Percentiles rank a stretch among this genome's conserved stretches.
phyloP scores from a whole-genome alignment of 495 filamentous ascomycete genomes.

The Penicillium coffeae region DNA sequence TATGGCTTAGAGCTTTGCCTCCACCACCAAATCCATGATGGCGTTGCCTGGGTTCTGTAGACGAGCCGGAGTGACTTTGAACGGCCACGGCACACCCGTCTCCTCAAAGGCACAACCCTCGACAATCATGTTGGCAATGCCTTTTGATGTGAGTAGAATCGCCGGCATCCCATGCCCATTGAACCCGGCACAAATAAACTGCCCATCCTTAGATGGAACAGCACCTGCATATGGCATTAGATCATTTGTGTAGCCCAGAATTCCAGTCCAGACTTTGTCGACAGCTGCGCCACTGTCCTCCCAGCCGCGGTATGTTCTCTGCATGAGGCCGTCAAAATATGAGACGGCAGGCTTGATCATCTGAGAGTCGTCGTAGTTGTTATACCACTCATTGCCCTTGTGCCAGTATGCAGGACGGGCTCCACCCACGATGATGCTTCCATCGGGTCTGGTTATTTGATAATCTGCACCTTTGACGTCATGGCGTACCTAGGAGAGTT shows the following conservation, averaged over 20 bases:
- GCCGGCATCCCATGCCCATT: constrained; percentile 3
- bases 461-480: constrained; percentile 1
- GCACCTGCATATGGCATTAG: constrained; percentile 1
- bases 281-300: constrained; percentile 1
- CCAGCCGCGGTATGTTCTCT: constrained; percentile 1
- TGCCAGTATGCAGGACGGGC: neutral
- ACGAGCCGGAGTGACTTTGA: no score
- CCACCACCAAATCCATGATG: no score
- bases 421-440: constrained; percentile 1
- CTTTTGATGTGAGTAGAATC: neutral
- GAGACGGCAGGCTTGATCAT: neutral
- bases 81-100: neutral
- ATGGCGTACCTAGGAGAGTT: no score
- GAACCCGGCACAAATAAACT: constrained; percentile 3
- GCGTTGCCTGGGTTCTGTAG: no score
- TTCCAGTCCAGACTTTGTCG: constrained; percentile 4
- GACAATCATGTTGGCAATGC: neutral
- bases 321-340: neutral
- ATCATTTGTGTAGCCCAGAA: constrained; percentile 1
- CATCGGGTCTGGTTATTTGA: constrained; percentile 1
- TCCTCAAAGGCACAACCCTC: neutral
- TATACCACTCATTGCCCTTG: constrained; percentile 2
- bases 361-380: neutral
- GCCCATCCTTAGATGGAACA: neutral
- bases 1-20: no score